Evolutionary conservation across 768 basidiomycete species (phyloP), one percentile per base, ranked within the genome.

Genomic region (Mycena capillaripes): DNA sequence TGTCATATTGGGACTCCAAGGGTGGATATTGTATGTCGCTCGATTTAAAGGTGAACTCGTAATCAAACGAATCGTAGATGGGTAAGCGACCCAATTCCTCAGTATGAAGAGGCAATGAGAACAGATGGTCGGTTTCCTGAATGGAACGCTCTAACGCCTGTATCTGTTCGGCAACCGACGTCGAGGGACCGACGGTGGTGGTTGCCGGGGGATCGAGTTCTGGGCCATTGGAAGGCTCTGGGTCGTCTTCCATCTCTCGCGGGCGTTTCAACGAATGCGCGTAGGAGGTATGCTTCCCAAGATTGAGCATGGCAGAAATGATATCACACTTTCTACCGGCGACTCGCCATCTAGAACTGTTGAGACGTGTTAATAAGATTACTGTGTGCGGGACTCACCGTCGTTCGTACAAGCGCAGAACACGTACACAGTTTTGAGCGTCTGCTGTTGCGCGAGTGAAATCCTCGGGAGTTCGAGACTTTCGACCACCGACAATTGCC

Each of bases 351-450:
- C 69, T 70, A n/a, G 2, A 36, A 36, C 34, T 36, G 34, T 36
- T 36, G 34, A 36, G 34, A 36, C 7, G 34, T 12, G 7, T 12
- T 6, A 36, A 36, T 12, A 36, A 36, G 6, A 12, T 36, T 12
- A 6, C 34, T 6, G 7, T 36, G 34, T 17, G 42, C 9, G 16
- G 0, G 14, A 62, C 68, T 27, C 38, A 69, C n/a, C n/a, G n/a
- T n/a, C n/a, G n/a, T n/a, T 71, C 70, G 44, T 71, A 71, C 23
- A 66, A 14, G 14, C 40, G 30, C 2, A 66, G 71, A 4, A 81
- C 82, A 10, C 81, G 77, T 62, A 86, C 78, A 70, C 85, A 87
- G 48, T 80, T 80, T 57, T 82, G 76, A 27, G 85, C 83, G 67
- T 87, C 87, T 16, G 75, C 70, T 53, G 85, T 77, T 4, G 84